Conservation (phyloP, 78 protist species). For the Dictyostelium purpureum region DNA sequence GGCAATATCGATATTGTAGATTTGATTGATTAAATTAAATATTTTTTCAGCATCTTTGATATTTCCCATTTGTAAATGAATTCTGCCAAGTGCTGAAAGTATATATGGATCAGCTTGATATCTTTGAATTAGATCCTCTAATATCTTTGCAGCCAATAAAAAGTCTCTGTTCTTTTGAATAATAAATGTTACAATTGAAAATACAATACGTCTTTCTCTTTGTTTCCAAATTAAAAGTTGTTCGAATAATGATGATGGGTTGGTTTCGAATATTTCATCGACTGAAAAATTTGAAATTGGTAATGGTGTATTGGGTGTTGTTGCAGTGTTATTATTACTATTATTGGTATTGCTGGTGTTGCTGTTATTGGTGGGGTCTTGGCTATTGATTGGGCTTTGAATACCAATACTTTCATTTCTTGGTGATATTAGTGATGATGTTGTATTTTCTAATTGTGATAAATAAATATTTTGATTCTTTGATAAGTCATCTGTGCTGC, state of each 20-base stretch:
- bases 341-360: background rate
- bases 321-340: background rate
- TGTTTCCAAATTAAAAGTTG: slow-evolving; percentile 30
- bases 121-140: slow-evolving; percentile 57
- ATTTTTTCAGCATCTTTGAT: slow-evolving; percentile 6
- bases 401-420: background rate
- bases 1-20: background rate
- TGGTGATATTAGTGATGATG: slow-evolving; percentile 45
- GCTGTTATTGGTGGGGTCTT: background rate
- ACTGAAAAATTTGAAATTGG: background rate
- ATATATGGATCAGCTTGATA: slow-evolving; percentile 22
- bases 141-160: slow-evolving; percentile 56
- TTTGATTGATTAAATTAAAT: slow-evolving; percentile 15
- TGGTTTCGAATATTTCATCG: slow-evolving; percentile 59
- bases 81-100: slow-evolving; percentile 54
- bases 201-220: slow-evolving; percentile 65
- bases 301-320: slow-evolving; percentile 5
- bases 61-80: slow-evolving; percentile 72
- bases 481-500: slow-evolving; percentile 8
- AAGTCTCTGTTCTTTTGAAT: slow-evolving; percentile 73
- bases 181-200: slow-evolving; percentile 70
- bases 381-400: slow-evolving; percentile 23
- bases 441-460: slow-evolving; percentile 53
- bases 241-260: background rate
- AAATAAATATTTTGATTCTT: slow-evolving; percentile 21